Evolutionary conservation across 768 basidiomycete genomes (phyloP), one percentile per base, ranked within the genome.

Genomic region (Rhizopogon roseolus): DNA sequence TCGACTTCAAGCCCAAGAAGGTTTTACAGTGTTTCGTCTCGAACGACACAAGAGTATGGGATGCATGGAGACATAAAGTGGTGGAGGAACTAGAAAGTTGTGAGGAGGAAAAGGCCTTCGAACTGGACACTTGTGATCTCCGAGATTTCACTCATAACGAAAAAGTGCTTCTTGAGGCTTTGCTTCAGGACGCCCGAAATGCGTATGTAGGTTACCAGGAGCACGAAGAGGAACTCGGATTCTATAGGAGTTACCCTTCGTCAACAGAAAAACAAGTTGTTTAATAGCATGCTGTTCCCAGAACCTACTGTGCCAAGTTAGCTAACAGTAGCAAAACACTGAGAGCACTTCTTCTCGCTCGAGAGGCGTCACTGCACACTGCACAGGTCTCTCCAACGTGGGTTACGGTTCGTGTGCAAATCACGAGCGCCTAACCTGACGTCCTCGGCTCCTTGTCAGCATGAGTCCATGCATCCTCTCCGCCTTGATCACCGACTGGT

Each of bases 41-140:
- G 50, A 70, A 68, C 53, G 54, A 68, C 11, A 67, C 68, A 1
- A 44, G 52, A 0, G 64, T 64, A 28, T 67, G 66, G 66, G 37
- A n/a, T 17, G 58, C 55, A 37, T 70, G 68, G 66, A 66, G 44
- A 55, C 55, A 32, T 17, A 62, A 66, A 39, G 60, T 68, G 11
- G 5, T 52, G 28, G 43, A 49, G n/a, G 62, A 63, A 41, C 22
- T 69, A 19, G 41, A 36, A 11, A 39, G 3, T 40, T 62, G 60
- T 36, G 55, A 56, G 53, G 40, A 45, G 16, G 19, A 16, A 16
- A 48, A 48, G 8, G 36, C 32, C 32, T 48, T 48, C 19, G 16
- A 22, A 8, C 46, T 36, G 34, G 16, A 9, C 46, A 14, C 46
- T 9, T 3, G 0, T 2, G 46, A 48, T 22, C 14, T 51, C 4